phyloP scores from a whole-genome alignment of 257 asterid genomes.

The Fraxinus quadrangulata region DNA sequence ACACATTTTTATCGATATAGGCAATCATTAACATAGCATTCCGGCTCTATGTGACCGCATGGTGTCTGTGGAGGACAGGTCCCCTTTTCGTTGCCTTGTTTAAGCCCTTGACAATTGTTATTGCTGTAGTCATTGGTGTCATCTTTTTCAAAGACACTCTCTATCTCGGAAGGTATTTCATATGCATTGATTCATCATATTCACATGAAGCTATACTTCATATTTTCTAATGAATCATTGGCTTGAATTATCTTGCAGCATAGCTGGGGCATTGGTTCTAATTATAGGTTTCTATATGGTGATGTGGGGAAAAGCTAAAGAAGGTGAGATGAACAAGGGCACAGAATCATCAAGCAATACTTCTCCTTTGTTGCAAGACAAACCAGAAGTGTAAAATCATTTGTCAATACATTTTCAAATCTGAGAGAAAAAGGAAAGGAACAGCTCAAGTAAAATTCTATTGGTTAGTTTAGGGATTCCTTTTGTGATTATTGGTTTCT shows the following conservation, averaged over 20 bases:
- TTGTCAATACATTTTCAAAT: not conserved
- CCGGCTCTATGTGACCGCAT: conserved; percentile 52
- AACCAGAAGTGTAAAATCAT: conserved; percentile 22
- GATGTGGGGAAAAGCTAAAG: conserved; percentile 59
- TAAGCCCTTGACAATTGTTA: conserved; percentile 47
- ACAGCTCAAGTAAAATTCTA: too few relatives aligned
- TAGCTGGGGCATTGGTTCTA: conserved; percentile 51
- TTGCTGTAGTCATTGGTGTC: conserved; percentile 49
- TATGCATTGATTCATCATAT: not conserved
- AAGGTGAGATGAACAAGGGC: conserved; percentile 27
- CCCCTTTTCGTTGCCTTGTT: conserved; percentile 58
- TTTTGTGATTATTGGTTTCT: too few relatives aligned
- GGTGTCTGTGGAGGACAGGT: conserved; percentile 57
- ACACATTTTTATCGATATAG: conserved; percentile 22
- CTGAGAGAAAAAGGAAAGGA: too few relatives aligned
- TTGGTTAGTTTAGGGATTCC: too few relatives aligned
- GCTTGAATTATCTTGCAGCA: conserved; percentile 30
- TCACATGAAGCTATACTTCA: not conserved
- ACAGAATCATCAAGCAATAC: conserved; percentile 25
- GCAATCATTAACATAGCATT: conserved; percentile 48
- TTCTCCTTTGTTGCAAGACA: conserved; percentile 38
- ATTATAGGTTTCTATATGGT: conserved; percentile 54
- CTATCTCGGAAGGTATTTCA: conserved; percentile 54
- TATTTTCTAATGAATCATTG: not conserved
- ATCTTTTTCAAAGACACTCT: conserved; percentile 44